Conservation (phyloP, 2,329 filamentous ascomycete species). For the Ramichloridium luteum region DNA sequence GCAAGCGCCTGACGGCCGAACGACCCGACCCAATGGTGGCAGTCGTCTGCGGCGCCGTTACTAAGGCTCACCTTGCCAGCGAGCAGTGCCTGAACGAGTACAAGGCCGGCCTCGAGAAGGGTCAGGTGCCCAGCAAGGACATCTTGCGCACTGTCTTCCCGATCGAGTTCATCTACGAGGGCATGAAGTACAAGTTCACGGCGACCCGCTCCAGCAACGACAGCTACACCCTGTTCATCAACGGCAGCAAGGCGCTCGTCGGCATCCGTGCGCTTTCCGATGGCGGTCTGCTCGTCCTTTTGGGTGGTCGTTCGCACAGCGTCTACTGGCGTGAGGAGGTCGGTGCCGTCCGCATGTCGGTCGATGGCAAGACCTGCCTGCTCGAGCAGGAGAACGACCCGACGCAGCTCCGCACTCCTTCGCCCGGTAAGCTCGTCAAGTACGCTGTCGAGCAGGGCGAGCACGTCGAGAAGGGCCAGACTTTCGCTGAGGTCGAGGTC, state of each 20-base stretch:
- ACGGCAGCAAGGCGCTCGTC: slow-evolving; percentile 90
- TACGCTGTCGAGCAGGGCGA: slow-evolving; percentile 92
- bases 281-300: slow-evolving; percentile 80
- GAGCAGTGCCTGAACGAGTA: slow-evolving; percentile 83
- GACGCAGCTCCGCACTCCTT: slow-evolving; percentile 87
- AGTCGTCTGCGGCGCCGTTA: slow-evolving; percentile 89
- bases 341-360: slow-evolving; percentile 84
- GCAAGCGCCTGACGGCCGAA: slow-evolving; percentile 93
- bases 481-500: slow-evolving; percentile 95
- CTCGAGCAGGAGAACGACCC: slow-evolving; percentile 98
- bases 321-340: slow-evolving; percentile 99
- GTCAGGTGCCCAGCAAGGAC: slow-evolving; percentile 92
- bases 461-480: slow-evolving; percentile 81
- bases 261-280: slow-evolving; percentile 88
- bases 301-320: slow-evolving; percentile 89
- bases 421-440: slow-evolving; percentile 95
- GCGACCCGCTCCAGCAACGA: slow-evolving; percentile 83
- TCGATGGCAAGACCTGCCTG: slow-evolving; percentile 95
- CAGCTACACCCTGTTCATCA: slow-evolving; percentile 97
- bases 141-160: slow-evolving; percentile 96
- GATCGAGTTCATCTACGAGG: slow-evolving; percentile 98
- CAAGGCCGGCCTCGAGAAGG: slow-evolving; percentile 80
- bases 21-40: slow-evolving; percentile 86
- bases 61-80: slow-evolving; percentile 89
- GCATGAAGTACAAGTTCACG: slow-evolving; percentile 93